Base-by-base conservation (phyloP, 1,284 basidiomycete species). In the Vanrija humicola region DNA sequence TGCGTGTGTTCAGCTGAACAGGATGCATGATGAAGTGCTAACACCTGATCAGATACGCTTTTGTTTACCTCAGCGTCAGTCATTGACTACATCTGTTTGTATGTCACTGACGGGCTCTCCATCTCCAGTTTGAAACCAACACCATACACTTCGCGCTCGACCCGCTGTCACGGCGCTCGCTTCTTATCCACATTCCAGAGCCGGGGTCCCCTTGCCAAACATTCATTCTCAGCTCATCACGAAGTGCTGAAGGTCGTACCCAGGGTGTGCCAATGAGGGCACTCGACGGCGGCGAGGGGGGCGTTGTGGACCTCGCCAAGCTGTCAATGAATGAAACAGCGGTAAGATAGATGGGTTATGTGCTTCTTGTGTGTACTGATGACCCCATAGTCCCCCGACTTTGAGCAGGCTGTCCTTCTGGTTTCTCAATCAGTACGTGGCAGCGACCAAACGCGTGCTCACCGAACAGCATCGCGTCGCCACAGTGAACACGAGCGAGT, bases 111-210 rank as follows among this genome's bases (percentile, higher is more conserved):
- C 29, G 21, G 48, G 28, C 3, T 34, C 9, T 12, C 34, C 34
- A 5, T 15, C 34, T 34, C 25, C 59, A 89, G 85, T 74, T 75
- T 42, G 40, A 58, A 0, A 65, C 62, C 3, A 50, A 59, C 6
- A 80, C 76, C 38, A 63, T 97, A 3, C 87, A 84, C 74, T 94
- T 89, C 69, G 89, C 83, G 6, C 82, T 94, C 46, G 95, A 98
- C 73, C 90, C 91, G 1, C 82, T 98, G 1, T 94, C 95, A 1
- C 83, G 96, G 26, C 83, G 96, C 43, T 98, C 94, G 7, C 81
- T 98, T 1, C 79, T 98, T 1, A 74, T 90, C 0, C 61, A 70
- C 43, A 48, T 54, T 7, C 43, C 48, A 42, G 26, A 52, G 8
- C n/a, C 46, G 14, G 23, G 9, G 7, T 42, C 40, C 8, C 12